Percentiles rank a stretch among this genome's conserved stretches.
Conservation (phyloP, 192 early-diverging fungal genomes). For the Podila clonocystis region DNA sequence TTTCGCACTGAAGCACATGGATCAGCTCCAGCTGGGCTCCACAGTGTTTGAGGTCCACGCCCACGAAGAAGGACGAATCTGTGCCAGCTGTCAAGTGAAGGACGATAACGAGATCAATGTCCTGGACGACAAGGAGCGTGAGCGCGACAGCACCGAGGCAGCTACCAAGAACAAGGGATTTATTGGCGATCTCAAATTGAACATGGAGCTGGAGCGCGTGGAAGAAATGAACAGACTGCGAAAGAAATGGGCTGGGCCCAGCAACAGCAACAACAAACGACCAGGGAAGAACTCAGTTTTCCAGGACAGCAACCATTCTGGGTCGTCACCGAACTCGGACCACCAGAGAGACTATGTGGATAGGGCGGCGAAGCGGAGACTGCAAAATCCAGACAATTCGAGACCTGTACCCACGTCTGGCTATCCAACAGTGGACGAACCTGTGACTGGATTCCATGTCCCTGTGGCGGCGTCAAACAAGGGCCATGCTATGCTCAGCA, state of each 20-base stretch:
- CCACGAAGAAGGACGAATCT: slow-evolving; percentile 68
- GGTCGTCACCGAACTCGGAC: neutral
- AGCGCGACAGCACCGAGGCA: neutral
- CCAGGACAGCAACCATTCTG: neutral
- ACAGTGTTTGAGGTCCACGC: slow-evolving; percentile 71
- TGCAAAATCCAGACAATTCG: slow-evolving; percentile 34
- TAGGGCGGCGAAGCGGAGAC: slow-evolving; percentile 34
- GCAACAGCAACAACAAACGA: neutral
- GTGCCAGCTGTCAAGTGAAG: slow-evolving; percentile 66
- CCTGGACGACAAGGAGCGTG: slow-evolving; percentile 33
- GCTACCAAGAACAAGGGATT: neutral
- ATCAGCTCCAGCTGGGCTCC: slow-evolving; percentile 65
- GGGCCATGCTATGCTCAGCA: slow-evolving; percentile 65
- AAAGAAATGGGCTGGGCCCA: slow-evolving; percentile 52
- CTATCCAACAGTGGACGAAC: neutral
- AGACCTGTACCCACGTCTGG: slow-evolving; percentile 4
- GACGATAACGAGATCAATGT: slow-evolving; percentile 63
- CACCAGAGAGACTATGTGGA: slow-evolving; percentile 25
- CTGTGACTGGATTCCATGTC: slow-evolving; percentile 35
- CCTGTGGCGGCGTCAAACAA: slow-evolving; percentile 53
- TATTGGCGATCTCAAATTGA: slow-evolving; percentile 15
- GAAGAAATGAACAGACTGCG: slow-evolving; percentile 45
- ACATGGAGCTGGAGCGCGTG: slow-evolving; percentile 27
- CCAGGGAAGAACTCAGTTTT: neutral
- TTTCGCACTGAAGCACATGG: slow-evolving; percentile 60